Evolutionary conservation across 1,284 basidiomycete species (phyloP), one percentile per base, ranked within the genome.

Genomic region (Peniophora sp.): DNA sequence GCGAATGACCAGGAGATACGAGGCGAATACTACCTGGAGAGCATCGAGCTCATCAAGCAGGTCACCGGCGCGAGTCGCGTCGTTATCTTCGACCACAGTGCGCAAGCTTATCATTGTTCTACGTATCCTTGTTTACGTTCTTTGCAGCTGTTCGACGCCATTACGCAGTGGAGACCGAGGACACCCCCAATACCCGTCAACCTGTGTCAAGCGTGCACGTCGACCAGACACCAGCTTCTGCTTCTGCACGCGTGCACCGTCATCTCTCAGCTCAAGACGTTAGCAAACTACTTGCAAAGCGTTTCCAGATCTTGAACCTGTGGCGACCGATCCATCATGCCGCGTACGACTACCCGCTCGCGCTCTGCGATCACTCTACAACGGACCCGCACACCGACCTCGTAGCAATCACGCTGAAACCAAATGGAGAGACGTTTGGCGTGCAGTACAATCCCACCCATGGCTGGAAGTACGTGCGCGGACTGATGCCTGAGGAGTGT

Each of bases 261-360:
- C 81, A 83, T 56, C 71, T 79, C 17, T 74, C 78, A 0, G 27
- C 27, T 12, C 61, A 63, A 2, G 76, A 80, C 24, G 78, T 69
- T 0, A 71, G 71, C 0, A 65, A 64, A 22, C 66, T 76, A 20
- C 62, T 77, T 23, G 62, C 67, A 48, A 63, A 67, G 23, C 76
- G 79, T 20, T 79, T 77, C 66, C 83, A 86, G 61, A 79, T 86
- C 49, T 78, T 88, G 65, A 88, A 87, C 66, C 73, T 87, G 52
- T 88, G 85, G 85, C 67, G 83, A 8, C 83, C 84, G 1, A 80
- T 87, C 53, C 56, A 63, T 5, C 65, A 75, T 53, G 61, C 76
- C 2, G 78, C 81, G 10, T 62, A 67, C 36, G 83, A 85, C 59
- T 73, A 68, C 66, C 84, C 84, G 1, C 71, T 86, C 39, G 78